Evolutionary conservation across 257 asterid species (phyloP).

Genomic region (Lithospermum erythrorhizon): DNA sequence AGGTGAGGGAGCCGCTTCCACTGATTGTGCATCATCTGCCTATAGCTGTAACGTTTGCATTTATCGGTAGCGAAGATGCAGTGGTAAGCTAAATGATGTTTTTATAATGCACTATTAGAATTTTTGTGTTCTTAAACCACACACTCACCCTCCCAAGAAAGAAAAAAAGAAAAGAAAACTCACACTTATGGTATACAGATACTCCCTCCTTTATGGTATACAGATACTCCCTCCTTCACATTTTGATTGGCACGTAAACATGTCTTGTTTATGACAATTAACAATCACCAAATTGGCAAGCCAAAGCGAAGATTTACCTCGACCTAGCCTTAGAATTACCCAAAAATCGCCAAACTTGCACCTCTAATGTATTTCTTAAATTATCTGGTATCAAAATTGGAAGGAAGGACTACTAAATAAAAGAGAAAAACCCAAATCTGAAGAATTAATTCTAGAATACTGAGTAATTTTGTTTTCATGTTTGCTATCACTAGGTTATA

Average conservation of each 20-base stretch:
- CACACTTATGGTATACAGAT: too few species aligned
- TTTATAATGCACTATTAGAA: background rate
- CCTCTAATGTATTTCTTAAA: background rate
- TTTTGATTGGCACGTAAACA: background rate
- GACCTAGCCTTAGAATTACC: background rate
- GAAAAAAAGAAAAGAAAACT: too few species aligned
- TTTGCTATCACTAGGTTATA: slow-evolving; percentile 38
- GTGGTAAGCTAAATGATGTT: slow-evolving; percentile 39
- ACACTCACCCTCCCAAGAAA: background rate
- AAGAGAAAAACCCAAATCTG: background rate
- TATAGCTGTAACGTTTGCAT: slow-evolving; percentile 80
- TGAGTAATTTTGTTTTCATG: background rate
- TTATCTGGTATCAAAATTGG: background rate
- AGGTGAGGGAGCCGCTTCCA: slow-evolving; percentile 91
- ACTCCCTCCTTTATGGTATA: background rate
- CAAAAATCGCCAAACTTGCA: background rate
- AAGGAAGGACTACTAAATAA: background rate
- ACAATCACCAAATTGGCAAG: background rate
- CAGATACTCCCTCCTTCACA: background rate
- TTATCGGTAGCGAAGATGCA: slow-evolving; percentile 60
- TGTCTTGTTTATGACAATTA: background rate
- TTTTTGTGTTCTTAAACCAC: background rate
- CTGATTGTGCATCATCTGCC: slow-evolving; percentile 93
- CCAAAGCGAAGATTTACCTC: background rate
- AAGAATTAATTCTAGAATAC: background rate